Evolutionary conservation across 2,329 filamentous ascomycete genomes (phyloP), one percentile per base, ranked within the genome.

Genomic region (Verticillium longisporum): DNA sequence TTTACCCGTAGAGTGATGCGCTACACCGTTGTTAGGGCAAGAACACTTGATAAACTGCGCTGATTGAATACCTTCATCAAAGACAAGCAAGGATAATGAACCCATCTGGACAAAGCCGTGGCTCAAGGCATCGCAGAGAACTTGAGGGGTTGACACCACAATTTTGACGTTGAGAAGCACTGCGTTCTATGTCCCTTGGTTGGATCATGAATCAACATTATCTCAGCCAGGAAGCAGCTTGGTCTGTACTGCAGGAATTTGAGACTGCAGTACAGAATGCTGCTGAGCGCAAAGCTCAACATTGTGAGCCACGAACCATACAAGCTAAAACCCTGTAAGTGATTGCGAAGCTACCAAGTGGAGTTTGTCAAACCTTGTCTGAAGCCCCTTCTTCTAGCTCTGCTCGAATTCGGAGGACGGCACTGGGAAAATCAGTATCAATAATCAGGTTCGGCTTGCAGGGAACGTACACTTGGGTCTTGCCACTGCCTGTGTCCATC

Each of bases 401-500:
- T 32, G 77, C 79, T 64, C 80, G 79, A 50, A 91, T 91, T 15
- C 89, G 84, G 60, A 91, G 76, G 10, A 90, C 78, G 21, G 89
- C 88, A 60, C 87, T 90, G 60, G 18, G 56, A 41, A 14, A 36
- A 34, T 1, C 31, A 57, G 37, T 56, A 55, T 59, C 14, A 32
- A 14, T 41, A 56, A 53, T n/a, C n/a, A 9, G 18, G 4, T 21
- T n/a, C 21, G 6, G 10, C 15, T 7, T 21, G 18, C 18, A 18
- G 18, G 7, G 11, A 15, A 73, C 82, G 74, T 81, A 91, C 88
- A 92, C 83, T 65, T 89, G 86, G 3, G 90, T 92, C 71, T 93
- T 93, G 2, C 90, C 90, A 65, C 84, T 91, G 1, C 90, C 90
- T 0, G 90, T 93, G 64, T 90, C 89, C 89, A 92, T 92, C 88